phyloP scores from a whole-genome alignment of 176 grass and related monocot species.

The Carex parvula region DNA sequence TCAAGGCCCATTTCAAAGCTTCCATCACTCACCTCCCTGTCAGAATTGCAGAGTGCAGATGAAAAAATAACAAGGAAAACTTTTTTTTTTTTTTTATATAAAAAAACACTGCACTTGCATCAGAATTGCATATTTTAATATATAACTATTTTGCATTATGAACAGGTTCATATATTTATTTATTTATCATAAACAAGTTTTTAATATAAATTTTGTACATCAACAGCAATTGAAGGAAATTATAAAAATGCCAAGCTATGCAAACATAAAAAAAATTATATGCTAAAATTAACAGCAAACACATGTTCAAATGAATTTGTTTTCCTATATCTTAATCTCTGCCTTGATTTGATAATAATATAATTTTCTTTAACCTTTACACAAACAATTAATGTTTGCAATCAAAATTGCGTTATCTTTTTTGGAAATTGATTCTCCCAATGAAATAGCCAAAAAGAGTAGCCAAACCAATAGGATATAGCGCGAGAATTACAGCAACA shows the following conservation, averaged over 20 bases:
- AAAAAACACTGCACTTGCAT: too few species aligned
- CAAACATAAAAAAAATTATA: not conserved
- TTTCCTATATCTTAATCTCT: not conserved
- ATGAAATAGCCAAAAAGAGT: constrained; percentile 48
- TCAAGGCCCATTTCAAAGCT: too few species aligned
- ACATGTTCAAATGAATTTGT: not conserved
- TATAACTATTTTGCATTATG: too few species aligned
- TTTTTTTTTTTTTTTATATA: too few species aligned
- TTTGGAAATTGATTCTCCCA: constrained; percentile 74
- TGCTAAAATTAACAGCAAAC: not conserved
- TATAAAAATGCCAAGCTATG: not conserved
- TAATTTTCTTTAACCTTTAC: not conserved
- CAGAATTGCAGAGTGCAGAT: too few species aligned
- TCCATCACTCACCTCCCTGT: too few species aligned
- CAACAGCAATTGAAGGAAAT: not conserved
- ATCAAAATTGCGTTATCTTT: constrained; percentile 23
- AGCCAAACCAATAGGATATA: constrained; percentile 51
- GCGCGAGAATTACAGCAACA: constrained; percentile 35
- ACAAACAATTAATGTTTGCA: not conserved
- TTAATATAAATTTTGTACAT: not conserved
- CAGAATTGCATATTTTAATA: too few species aligned
- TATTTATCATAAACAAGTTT: too few species aligned
- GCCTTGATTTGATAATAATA: not conserved
- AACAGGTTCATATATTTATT: too few species aligned
- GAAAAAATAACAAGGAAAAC: too few species aligned